phyloP scores from a whole-genome alignment of 1,284 basidiomycete genomes.

The Naganishia liquefaciens region DNA sequence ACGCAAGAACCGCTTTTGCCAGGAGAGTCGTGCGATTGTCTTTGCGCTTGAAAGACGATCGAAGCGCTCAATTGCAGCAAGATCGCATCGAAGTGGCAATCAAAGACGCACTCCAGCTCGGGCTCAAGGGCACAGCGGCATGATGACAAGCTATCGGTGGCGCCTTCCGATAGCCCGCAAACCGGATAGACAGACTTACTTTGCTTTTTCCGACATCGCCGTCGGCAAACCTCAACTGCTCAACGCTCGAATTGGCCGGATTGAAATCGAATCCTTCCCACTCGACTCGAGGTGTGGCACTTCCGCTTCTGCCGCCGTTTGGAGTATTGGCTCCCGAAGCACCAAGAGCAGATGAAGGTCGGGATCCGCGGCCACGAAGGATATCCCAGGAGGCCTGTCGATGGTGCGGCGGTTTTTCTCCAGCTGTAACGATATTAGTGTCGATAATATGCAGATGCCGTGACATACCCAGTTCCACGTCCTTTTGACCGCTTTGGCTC shows the following conservation, averaged over 20 bases:
- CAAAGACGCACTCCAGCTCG: too few relatives aligned
- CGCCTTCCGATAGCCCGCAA: too few relatives aligned
- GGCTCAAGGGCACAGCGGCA: too few relatives aligned
- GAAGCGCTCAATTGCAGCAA: too few relatives aligned
- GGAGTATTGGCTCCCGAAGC: slow-evolving; percentile 3
- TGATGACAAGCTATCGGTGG: too few relatives aligned
- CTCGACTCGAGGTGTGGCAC: slow-evolving; percentile 38
- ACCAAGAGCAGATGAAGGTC: slow-evolving; percentile 20
- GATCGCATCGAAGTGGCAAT: too few relatives aligned
- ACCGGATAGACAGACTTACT: slow-evolving; percentile 33
- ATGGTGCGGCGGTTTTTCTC: slow-evolving; percentile 7
- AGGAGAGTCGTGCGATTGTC: too few relatives aligned
- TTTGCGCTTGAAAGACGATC: too few relatives aligned
- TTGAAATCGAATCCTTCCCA: slow-evolving; percentile 51
- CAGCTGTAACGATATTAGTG: neutral
- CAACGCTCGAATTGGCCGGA: slow-evolving; percentile 46
- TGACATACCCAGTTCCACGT: slow-evolving; percentile 22
- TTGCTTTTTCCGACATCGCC: slow-evolving; percentile 54
- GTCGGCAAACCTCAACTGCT: slow-evolving; percentile 51
- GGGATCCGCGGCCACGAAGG: slow-evolving; percentile 16
- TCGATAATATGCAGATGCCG: neutral
- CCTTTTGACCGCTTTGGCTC: slow-evolving; percentile 26
- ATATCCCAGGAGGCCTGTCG: slow-evolving; percentile 9
- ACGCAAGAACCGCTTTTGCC: too few relatives aligned
- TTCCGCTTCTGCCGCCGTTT: slow-evolving; percentile 20